Evolutionary conservation across 257 asterid species (phyloP), one percentile per base, ranked within the genome.

Genomic region (Paraleonurus japonicus): DNA sequence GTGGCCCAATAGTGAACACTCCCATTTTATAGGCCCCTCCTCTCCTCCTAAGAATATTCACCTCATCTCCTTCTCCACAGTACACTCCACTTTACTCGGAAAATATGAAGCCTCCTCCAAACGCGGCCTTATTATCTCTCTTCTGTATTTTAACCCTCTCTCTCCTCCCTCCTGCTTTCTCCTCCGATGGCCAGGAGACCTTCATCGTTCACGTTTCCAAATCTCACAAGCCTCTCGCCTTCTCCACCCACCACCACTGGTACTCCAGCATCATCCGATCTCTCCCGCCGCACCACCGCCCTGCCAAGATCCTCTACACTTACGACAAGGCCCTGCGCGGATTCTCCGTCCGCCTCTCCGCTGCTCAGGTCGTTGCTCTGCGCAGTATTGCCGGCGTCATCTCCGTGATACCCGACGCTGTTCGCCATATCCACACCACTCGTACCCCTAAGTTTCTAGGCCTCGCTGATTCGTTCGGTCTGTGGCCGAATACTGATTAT

Each of bases 401-500:
- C 65, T 85, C 96, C 26, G 93, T 94, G 5, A 55, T 86, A 7
- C 95, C 96, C 7, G 98, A 94, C 79, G 72, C 71, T 0, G 78
- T 79, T 20, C 90, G 92, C 17, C 76, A 85, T 10, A 58, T 85
- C 23, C 99, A 94, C 80, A 94, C 99, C 62, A 94, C 99, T 7
- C 95, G 65, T 20, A 91, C 99, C 0, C 96, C 99, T 1, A 77
- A 69, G 10, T 94, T 94, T 69, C 69, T 94, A 0, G 93, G 95
- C 2, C 79, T 94, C 4, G 83, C 78, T 0, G 95, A 88, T 32
- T 70, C 88, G n/a, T 88, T 74, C 48, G 98, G 99, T 0, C 57
- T 94, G 12, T 94, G 99, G 99, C 98, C 97, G 0, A 80, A 91
- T 59, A 75, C 98, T 0, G 86, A 87, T 30, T 94, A 94, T 39